Percentiles rank a stretch among this genome's conserved stretches.
Conservation (phyloP, 1,139 yeast genomes). For the Debaryomycetaceae sp. region DNA sequence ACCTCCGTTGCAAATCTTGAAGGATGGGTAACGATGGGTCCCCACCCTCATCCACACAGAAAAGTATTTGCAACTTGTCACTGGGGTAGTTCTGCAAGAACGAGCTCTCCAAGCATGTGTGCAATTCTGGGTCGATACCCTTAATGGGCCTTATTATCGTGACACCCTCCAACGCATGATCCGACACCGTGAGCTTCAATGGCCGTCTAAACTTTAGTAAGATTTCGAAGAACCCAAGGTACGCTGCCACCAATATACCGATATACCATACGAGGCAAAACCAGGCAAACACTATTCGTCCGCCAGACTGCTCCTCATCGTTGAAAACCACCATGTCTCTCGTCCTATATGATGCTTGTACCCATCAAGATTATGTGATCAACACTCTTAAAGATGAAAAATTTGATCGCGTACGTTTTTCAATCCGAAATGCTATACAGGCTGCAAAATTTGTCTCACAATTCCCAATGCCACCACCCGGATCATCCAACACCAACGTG, state of each 20-base stretch:
- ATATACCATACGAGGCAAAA: constrained; percentile 40
- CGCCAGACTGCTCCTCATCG: constrained; percentile 1
- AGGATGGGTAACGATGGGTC: constrained; percentile 70
- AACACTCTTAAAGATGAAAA: background rate
- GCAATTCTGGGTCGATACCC: constrained; percentile 78
- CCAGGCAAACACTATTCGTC: constrained; percentile 8
- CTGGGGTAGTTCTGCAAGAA: constrained; percentile 66
- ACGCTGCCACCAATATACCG: constrained; percentile 42
- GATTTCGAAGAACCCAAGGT: constrained; percentile 47
- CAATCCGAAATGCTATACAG: background rate
- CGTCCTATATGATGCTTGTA: background rate
- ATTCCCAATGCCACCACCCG: background rate
- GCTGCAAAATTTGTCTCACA: background rate
- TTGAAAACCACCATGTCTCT: background rate
- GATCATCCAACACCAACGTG: no score
- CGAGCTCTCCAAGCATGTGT: constrained; percentile 63
- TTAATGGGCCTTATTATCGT: constrained; percentile 79
- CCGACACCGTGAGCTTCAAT: constrained; percentile 13
- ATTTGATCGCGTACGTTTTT: background rate
- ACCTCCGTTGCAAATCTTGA: constrained; percentile 43
- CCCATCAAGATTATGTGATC: background rate
- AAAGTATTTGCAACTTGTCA: constrained; percentile 60
- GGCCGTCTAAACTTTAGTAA: constrained; percentile 30
- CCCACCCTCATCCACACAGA: constrained; percentile 62
- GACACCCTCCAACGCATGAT: constrained; percentile 53